Conservation (phyloP, 2,329 filamentous ascomycete genomes). For the Pseudogymnoascus sp. region DNA sequence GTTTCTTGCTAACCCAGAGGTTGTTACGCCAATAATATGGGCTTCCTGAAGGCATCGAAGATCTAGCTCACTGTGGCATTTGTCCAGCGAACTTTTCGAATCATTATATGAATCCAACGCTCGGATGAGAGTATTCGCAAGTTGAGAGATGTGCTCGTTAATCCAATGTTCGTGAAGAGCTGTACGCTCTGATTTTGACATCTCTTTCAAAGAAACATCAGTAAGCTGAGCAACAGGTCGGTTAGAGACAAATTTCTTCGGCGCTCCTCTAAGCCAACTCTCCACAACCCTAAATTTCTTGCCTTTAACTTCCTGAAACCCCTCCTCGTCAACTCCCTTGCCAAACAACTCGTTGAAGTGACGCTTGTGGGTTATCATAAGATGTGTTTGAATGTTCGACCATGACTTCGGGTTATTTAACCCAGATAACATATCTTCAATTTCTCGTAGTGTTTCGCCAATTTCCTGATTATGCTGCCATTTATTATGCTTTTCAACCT, state of each 20-base stretch:
- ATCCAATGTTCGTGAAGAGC: conserved; percentile 18
- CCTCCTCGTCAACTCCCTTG: conserved; percentile 16
- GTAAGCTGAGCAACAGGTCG: conserved; percentile 15
- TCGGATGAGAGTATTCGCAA: conserved; percentile 17
- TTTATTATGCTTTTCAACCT: conserved; percentile 18
- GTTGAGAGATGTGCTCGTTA: conserved; percentile 13
- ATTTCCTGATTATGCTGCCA: conserved; percentile 19
- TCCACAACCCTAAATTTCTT: conserved; percentile 18
- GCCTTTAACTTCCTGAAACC: conserved; percentile 18
- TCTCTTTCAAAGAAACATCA: conserved; percentile 16
- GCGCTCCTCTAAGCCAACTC: conserved; percentile 18
- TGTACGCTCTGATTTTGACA: conserved; percentile 16
- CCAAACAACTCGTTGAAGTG: conserved; percentile 18
- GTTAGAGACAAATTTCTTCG: conserved; percentile 18
- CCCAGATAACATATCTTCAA: conserved; percentile 17
- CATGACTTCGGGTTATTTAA: conserved; percentile 20
- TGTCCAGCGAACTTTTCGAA: conserved; percentile 17
- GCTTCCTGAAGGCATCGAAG: conserved; percentile 18
- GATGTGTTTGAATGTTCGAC: conserved; percentile 17
- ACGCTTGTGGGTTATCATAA: conserved; percentile 14
- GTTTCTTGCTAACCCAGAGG: conserved; percentile 31
- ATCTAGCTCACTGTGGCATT: conserved; percentile 18
- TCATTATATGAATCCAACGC: conserved; percentile 16
- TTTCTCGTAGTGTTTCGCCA: conserved; percentile 14
- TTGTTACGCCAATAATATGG: conserved; percentile 10